These are phyloP conservation scores for Sarcomyxa edulis DNA, from an alignment of 768 basidiomycete genomes.

Conservation along the genomic window DNA sequence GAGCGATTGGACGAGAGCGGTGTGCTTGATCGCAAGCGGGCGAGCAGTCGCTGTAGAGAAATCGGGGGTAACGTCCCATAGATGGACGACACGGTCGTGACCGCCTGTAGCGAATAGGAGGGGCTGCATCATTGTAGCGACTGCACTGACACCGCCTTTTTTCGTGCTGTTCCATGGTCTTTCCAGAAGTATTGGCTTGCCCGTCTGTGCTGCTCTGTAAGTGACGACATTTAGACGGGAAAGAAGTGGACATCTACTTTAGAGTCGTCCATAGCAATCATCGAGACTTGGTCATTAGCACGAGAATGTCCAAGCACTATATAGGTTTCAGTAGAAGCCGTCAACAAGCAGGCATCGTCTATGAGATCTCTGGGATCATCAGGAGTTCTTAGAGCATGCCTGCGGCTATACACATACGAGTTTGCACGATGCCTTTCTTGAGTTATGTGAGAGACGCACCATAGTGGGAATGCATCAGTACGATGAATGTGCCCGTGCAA, in stretches of 20 bases:
- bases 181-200: conserved; percentile 10
- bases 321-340: conserved; percentile 15
- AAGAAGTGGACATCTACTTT: too few species aligned
- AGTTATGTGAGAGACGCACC: too few species aligned
- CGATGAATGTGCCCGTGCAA: too few species aligned
- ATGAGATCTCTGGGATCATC: too few species aligned
- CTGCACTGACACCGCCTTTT: conserved; percentile 35
- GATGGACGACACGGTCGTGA: conserved; percentile 40
- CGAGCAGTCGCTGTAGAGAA: conserved; percentile 22
- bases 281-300: conserved; percentile 26
- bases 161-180: conserved; percentile 28
- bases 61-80: conserved; percentile 37
- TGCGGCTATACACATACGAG: too few species aligned
- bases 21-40: conserved; percentile 35
- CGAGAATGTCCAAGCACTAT: conserved; percentile 34
- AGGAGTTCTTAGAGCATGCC: too few species aligned
- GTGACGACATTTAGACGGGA: background rate
- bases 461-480: too few species aligned
- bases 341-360: conserved; percentile 37
- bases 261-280: conserved; percentile 11
- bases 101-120: conserved; percentile 44
- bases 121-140: conserved; percentile 35
- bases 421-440: too few species aligned
- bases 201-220: background rate
- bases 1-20: conserved; percentile 36